These are phyloP conservation scores for Pezicula carpinea DNA, from an alignment of 2,329 filamentous ascomycete species.

Conservation along the genomic window DNA sequence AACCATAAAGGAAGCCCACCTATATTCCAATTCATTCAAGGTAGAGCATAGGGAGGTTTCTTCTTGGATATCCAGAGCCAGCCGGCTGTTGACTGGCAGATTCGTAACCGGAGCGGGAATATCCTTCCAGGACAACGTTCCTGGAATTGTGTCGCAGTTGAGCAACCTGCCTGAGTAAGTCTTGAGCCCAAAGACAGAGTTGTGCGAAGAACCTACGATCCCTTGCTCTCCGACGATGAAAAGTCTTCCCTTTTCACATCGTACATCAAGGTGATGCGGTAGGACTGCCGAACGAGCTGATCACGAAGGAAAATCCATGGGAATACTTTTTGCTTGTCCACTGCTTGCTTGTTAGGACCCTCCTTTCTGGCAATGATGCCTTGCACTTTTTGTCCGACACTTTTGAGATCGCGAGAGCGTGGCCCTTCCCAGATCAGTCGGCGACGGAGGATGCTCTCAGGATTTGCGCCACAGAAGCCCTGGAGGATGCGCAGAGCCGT, in stretches of 20 bases:
- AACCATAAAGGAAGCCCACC: conserved; percentile 32
- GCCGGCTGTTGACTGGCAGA: conserved; percentile 24
- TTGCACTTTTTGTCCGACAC: conserved; percentile 11
- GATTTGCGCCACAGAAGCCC: conserved; percentile 52
- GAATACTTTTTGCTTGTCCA: conserved; percentile 6
- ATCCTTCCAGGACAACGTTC: conserved; percentile 53
- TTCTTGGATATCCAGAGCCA: conserved; percentile 23
- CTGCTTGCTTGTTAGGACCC: neutral
- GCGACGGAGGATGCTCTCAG: conserved; percentile 44
- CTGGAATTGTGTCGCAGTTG: conserved; percentile 38
- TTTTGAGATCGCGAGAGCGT: conserved; percentile 29
- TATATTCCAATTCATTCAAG: conserved; percentile 48
- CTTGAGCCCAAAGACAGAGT: neutral
- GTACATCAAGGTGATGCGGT: conserved; percentile 50
- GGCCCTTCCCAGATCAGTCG: conserved; percentile 49
- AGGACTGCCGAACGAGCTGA: conserved; percentile 52
- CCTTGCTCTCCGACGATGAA: neutral
- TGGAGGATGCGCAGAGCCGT: conserved; percentile 48
- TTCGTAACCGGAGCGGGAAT: conserved; percentile 47
- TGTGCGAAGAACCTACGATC: conserved; percentile 10
- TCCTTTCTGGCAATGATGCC: no score
- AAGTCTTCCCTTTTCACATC: conserved; percentile 33
- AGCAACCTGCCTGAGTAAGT: neutral
- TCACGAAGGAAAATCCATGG: conserved; percentile 51
- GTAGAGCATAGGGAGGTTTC: conserved; percentile 40